Conservation (phyloP, 805 yeast genomes). For the Metschnikowia cerradonensis region DNA sequence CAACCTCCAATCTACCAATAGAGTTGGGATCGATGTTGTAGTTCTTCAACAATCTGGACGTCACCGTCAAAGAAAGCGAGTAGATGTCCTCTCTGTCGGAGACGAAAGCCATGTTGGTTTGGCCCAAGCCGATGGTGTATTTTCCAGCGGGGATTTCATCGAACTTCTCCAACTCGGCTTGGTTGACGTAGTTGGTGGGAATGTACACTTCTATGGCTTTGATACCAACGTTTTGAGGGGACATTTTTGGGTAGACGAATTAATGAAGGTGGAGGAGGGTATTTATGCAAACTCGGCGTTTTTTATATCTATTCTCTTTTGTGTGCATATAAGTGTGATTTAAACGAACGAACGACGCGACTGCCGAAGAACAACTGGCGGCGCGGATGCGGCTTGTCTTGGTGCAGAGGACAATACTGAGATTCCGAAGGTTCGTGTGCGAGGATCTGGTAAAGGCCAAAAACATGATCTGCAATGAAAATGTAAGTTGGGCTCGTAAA, state of each 20-base stretch:
- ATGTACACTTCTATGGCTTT: constrained; percentile 92
- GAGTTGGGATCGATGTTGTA: constrained; percentile 75
- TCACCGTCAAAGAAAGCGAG: constrained; percentile 88
- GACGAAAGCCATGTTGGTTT: constrained; percentile 96
- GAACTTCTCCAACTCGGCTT: constrained; percentile 76
- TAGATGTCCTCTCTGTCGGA: constrained; percentile 97
- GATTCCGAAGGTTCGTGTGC: too few species aligned
- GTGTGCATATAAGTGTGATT: constrained; percentile 2
- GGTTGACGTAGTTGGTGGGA: constrained; percentile 80
- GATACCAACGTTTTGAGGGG: constrained; percentile 87
- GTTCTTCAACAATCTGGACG: constrained; percentile 70
- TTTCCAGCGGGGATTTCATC: constrained; percentile 91
- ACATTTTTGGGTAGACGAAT: constrained; percentile 10
- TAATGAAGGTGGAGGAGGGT: not conserved
- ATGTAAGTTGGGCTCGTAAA: too few species aligned
- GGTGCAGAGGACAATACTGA: not conserved
- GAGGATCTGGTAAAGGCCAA: too few species aligned
- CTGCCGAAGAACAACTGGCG: not conserved
- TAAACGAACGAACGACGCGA: constrained; percentile 6
- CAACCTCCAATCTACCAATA: constrained; percentile 95
- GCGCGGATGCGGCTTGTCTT: not conserved
- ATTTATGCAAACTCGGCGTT: not conserved
- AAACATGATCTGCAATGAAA: too few species aligned
- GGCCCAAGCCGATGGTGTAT: constrained; percentile 98
- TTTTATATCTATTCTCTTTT: constrained; percentile 2